Conservation (phyloP, 331 rosid species). For the Quercus tomentella region DNA sequence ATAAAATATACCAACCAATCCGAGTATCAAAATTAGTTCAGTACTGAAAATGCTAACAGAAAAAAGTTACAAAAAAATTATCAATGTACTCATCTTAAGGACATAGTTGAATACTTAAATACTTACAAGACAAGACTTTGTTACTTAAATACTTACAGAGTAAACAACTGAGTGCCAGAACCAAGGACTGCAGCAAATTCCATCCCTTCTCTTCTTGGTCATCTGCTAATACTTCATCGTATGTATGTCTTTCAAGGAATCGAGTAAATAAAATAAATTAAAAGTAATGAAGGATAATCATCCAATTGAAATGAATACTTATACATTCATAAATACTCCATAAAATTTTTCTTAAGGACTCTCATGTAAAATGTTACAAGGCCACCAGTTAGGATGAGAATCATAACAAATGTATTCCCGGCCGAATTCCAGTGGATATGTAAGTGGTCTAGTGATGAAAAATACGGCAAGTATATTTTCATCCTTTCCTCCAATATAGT, state of each 20-base stretch:
- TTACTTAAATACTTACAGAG: conserved; percentile 60
- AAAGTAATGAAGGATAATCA: not conserved
- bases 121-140: not conserved
- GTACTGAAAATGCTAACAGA: conserved; percentile 53
- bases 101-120: too few relatives aligned
- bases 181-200: conserved; percentile 93
- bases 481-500: conserved; percentile 82
- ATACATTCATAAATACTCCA: conserved; percentile 46
- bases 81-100: not conserved
- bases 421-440: conserved; percentile 93
- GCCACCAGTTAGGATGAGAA: conserved; percentile 90
- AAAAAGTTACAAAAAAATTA: not conserved
- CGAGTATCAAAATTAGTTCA: conserved; percentile 81
- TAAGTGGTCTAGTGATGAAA: conserved; percentile 86
- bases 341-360: conserved; percentile 88
- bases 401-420: conserved; percentile 88
- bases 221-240: conserved; percentile 96
- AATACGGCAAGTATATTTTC: conserved; percentile 89
- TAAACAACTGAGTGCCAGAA: conserved; percentile 84
- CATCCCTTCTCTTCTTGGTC: conserved; percentile 98
- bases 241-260: conserved; percentile 62
- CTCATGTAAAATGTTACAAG: conserved; percentile 96
- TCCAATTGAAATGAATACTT: not conserved
- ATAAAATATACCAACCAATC: conserved; percentile 89
- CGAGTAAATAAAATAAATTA: not conserved